Evolutionary conservation across 2,329 filamentous ascomycete species (phyloP).

Genomic region (Graphilbum sp.): DNA sequence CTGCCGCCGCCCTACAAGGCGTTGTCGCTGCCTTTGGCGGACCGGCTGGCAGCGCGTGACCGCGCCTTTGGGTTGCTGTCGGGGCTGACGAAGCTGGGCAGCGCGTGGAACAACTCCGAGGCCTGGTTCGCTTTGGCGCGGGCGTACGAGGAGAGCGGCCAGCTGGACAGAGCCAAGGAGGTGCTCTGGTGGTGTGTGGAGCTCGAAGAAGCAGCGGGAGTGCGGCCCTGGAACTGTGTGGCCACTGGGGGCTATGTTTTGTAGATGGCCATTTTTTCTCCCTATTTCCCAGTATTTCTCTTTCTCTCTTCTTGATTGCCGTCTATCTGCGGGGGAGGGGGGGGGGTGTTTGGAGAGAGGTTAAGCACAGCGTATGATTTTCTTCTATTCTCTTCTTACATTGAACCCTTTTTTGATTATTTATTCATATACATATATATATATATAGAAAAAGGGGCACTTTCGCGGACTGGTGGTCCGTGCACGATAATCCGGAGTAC

Average conservation of each 20-base stretch:
- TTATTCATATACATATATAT: too few species aligned
- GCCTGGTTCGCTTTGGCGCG: slow-evolving; percentile 83
- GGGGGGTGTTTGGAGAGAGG: too few species aligned
- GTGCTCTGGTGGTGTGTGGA: slow-evolving; percentile 97
- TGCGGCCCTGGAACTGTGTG: slow-evolving; percentile 63
- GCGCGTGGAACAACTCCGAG: slow-evolving; percentile 80
- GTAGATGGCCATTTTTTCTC: slow-evolving; percentile 15
- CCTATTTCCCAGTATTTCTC: background rate
- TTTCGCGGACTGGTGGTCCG: background rate
- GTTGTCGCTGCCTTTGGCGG: slow-evolving; percentile 52
- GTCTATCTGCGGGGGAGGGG: too few species aligned
- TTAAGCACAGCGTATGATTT: too few species aligned
- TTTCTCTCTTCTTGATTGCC: background rate
- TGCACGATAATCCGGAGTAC: background rate
- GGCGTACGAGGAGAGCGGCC: slow-evolving; percentile 74
- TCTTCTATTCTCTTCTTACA: background rate
- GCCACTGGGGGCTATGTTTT: slow-evolving; percentile 51
- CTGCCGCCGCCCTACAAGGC: slow-evolving; percentile 34
- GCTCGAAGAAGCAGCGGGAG: slow-evolving; percentile 68
- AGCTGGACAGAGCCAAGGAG: slow-evolving; percentile 76
- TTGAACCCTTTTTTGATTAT: too few species aligned
- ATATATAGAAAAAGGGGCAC: too few species aligned
- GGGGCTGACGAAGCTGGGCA: slow-evolving; percentile 67
- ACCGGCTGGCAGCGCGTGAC: slow-evolving; percentile 78
- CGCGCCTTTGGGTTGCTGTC: slow-evolving; percentile 73